Base-by-base conservation (phyloP, 2,329 filamentous ascomycete species). In the Aspergillus clavatus region DNA sequence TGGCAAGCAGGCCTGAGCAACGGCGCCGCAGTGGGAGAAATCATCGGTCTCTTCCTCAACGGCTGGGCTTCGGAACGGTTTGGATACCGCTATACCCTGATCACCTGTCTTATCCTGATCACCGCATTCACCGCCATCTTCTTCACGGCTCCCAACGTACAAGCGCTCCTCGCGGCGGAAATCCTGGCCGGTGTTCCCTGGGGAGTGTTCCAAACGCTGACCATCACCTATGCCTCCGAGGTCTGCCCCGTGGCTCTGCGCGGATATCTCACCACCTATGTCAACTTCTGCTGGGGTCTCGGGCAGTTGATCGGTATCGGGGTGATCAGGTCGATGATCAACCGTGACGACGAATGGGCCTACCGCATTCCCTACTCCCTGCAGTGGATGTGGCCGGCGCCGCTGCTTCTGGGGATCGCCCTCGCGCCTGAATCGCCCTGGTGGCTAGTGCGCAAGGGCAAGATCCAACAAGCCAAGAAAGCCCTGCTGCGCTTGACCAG, bases 301-400 rank as follows among this genome's bases (percentile, higher is more conserved):
- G 74, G 75, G 16, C 75, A 77, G 50, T 55, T 76, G 16, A 74
- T 77, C 48, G 74, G 73, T 23, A 67, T 75, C 38, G 75, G 74
- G 10, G 73, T 77, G 14, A 73, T 78, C 52, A 72, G 69, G 54
- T 61, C 67, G 12, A 73, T 76, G 71, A 52, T 77, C 14, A 55
- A 58, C 18, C 63, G 74, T 21, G 43, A 60, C 2, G 74, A 75
- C 43, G 57, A 77, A 51, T 77, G 75, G 75, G 68, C 74, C 3
- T 78, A 76, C 56, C 65, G 72, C 1, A 76, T 78, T 45, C 75
- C 75, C 0, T 78, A 75, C 49, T 70, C 68, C 4, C 51, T 78
- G 19, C 75, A 78, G 52, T 75, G 74, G 74, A 75, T 76, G 68
- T 77, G 74, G 74, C 74, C 74, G 1, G 51, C 75, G 28, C 75